Base-by-base conservation (phyloP, 2,329 filamentous ascomycete species). In the Colletotrichum ledebouriae region DNA sequence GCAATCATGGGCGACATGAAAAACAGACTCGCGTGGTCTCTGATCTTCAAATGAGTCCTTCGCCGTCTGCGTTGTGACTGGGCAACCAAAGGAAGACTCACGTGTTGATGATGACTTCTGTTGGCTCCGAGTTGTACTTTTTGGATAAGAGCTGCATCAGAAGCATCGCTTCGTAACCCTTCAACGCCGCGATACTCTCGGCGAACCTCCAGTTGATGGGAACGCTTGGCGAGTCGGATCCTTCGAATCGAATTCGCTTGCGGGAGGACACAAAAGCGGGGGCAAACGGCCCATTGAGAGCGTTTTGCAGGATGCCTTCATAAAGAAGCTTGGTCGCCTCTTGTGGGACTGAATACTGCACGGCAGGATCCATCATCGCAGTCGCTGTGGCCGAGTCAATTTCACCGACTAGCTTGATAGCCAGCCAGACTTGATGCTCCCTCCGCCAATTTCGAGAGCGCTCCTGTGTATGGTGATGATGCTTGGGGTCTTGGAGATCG, bases 131-230 rank as follows among this genome's bases (percentile, higher is more conserved):
- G 0, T 74, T 73, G 66, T 86, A 86, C 68, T 85, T 85, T n/a
- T 76, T 76, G 50, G 78, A 77, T 11, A 86, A 55, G 7, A 86
- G 74, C 1, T 77, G 76, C 55, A 80, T 81, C 25, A 86, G 71
- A 67, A 85, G 76, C 0, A 79, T 78, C 10, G 83, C 84, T 71
- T 86, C 84, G 17, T 84, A 74, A 2, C 76, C 84, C 71, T 86
- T 86, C 39, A 86, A 69, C 1, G 83, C 76, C 0, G 84, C 79
- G 2, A 86, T 81, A 52, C 83, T 85, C 72, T 87, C 86, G 1
- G 85, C 84, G 55, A 87, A 85, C 2, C 85, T 78, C 85, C 86
- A 87, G 57, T 85, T 86, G 72, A 87, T 83, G 0, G 85, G 84
- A 10, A 87, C 79, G 53, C 77, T 82, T 0, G 84, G 85, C 22